phyloP scores from a whole-genome alignment of 2,329 filamentous ascomycete genomes.

The Botrytis cinerea region DNA sequence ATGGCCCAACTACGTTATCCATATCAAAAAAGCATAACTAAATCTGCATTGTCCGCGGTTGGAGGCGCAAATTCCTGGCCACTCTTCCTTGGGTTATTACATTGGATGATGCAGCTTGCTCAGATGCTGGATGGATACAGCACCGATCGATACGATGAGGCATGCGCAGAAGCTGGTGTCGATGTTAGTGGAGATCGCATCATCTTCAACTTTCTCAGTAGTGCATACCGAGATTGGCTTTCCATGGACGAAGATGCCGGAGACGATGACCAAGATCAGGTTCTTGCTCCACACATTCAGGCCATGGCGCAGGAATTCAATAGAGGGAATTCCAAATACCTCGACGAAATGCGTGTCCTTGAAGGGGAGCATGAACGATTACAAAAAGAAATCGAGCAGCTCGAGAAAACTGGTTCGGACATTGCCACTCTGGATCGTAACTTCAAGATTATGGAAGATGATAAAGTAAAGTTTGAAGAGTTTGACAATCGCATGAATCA shows the following conservation, averaged over 20 bases:
- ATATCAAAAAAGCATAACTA: constrained; percentile 93
- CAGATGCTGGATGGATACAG: constrained; percentile 89
- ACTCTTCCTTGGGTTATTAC: constrained; percentile 86
- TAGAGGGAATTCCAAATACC: constrained; percentile 78
- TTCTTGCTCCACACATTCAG: constrained; percentile 81
- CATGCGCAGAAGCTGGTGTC: constrained; percentile 82
- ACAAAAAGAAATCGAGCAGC: constrained; percentile 81
- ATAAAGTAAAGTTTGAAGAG: constrained; percentile 91
- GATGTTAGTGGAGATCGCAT: constrained; percentile 90
- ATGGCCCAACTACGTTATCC: constrained; percentile 93
- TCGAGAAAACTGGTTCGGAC: constrained; percentile 84
- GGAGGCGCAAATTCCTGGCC: constrained; percentile 92
- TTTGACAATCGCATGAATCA: constrained; percentile 85
- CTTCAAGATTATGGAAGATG: constrained; percentile 91
- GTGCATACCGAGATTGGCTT: constrained; percentile 91
- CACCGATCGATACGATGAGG: constrained; percentile 80
- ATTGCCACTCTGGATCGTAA: constrained; percentile 82
- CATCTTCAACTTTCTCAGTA: constrained; percentile 88
- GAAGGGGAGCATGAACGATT: constrained; percentile 84
- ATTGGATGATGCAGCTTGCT: constrained; percentile 99
- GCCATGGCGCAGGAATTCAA: constrained; percentile 89
- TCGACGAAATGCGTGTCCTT: constrained; percentile 78
- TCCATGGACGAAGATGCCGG: constrained; percentile 86
- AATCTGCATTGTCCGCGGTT: constrained; percentile 91
- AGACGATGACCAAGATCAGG: constrained; percentile 77